Conservation (phyloP, 78 protist genomes). For the Dictyostelium capitatum region DNA sequence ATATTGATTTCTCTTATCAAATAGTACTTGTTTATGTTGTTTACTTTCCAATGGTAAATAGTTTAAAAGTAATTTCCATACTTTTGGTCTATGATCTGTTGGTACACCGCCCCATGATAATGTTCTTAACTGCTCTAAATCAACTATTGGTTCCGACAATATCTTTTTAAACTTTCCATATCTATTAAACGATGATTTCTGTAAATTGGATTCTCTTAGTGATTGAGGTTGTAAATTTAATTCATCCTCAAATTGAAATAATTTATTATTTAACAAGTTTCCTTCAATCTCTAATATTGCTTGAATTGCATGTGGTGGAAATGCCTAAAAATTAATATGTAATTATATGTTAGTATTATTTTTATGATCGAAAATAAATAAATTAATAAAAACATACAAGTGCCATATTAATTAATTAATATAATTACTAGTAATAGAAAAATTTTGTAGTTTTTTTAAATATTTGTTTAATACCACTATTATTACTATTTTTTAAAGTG, state of each 20-base stretch:
- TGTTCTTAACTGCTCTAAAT: slow-evolving; percentile 31
- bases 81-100: slow-evolving; percentile 58
- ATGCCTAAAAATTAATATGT: slow-evolving; percentile 25
- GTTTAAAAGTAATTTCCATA: slow-evolving; percentile 60
- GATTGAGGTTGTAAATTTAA: not conserved
- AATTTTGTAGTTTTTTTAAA: too few relatives aligned
- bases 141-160: slow-evolving; percentile 11
- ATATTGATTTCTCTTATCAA: slow-evolving; percentile 67
- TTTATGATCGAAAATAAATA: not conserved
- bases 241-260: slow-evolving; percentile 10
- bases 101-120: slow-evolving; percentile 69
- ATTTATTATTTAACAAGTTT: slow-evolving; percentile 6
- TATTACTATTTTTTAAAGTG: too few relatives aligned
- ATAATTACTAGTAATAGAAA: too few relatives aligned
- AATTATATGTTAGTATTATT: not conserved
- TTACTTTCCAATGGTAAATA: slow-evolving; percentile 65
- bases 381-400: not conserved
- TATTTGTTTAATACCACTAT: too few relatives aligned
- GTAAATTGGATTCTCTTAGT: not conserved
- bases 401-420: not conserved
- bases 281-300: slow-evolving; percentile 59
- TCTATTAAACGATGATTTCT: not conserved
- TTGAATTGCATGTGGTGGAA: slow-evolving; percentile 83
- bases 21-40: slow-evolving; percentile 29
- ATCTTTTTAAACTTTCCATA: slow-evolving; percentile 27